Percentiles rank a stretch among this genome's conserved stretches.
These are phyloP conservation scores for Daedalea quercina DNA, from an alignment of 768 basidiomycete species.

Conservation along the genomic window DNA sequence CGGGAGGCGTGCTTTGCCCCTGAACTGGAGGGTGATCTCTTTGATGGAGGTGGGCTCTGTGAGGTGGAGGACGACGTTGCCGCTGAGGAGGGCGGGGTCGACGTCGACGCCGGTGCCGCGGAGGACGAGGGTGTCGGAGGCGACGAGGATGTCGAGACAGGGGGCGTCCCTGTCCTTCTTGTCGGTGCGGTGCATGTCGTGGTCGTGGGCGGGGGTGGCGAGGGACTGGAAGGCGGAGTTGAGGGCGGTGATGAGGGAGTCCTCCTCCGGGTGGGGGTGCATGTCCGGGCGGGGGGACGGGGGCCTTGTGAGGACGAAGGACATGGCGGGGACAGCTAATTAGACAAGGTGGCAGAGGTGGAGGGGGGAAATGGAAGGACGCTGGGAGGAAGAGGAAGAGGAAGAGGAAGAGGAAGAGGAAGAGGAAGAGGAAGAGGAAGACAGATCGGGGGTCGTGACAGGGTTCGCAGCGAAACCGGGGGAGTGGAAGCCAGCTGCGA, in stretches of 20 bases:
- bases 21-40: conserved; percentile 78
- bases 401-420: too few relatives aligned
- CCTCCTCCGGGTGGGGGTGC: conserved; percentile 26
- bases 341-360: background rate
- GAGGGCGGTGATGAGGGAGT: conserved; percentile 29
- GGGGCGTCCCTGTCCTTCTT: conserved; percentile 39
- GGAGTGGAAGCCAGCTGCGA: background rate
- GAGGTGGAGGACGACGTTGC: conserved; percentile 74
- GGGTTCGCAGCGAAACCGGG: background rate
- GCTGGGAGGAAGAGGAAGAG: background rate
- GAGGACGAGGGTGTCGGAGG: conserved; percentile 62
- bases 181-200: conserved; percentile 30
- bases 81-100: conserved; percentile 75
- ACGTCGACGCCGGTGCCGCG: conserved; percentile 79
- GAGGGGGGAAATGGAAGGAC: conserved; percentile 1
- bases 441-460: background rate
- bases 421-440: too few relatives aligned
- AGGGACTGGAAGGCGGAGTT: conserved; percentile 30
- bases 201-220: conserved; percentile 16
- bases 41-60: conserved; percentile 78
- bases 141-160: conserved; percentile 72
- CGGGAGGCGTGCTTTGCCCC: conserved; percentile 76
- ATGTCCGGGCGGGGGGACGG: conserved; percentile 23
- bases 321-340: conserved; percentile 17
- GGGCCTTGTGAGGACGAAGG: conserved; percentile 28